Evolutionary conservation across 805 yeast species (phyloP).

Genomic region (Schwanniomyces vanrijiae): DNA sequence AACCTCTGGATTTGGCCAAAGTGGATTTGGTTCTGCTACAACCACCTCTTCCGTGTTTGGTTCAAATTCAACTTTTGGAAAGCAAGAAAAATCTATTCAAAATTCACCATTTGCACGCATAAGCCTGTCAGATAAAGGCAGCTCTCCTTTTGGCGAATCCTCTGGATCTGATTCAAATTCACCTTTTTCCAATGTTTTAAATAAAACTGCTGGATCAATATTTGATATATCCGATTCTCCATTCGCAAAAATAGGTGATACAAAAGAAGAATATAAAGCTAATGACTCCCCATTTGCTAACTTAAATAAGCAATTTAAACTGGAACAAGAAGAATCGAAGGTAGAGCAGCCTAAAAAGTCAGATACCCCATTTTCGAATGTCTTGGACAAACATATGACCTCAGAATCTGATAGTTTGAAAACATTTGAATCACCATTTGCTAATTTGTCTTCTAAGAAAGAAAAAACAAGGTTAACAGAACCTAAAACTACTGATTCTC

Average conservation of each 20-base stretch:
- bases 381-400: background rate
- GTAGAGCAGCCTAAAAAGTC: background rate
- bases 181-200: background rate
- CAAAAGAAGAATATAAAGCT: no score
- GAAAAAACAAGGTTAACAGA: background rate
- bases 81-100: background rate
- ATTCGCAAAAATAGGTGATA: no score
- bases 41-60: background rate
- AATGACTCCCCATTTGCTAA: constrained; percentile 7
- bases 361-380: background rate
- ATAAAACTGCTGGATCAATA: background rate
- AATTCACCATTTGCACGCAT: background rate
- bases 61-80: background rate
- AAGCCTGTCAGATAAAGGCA: background rate
- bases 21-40: background rate
- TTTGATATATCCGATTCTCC: background rate
- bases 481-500: background rate
- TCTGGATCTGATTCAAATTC: background rate
- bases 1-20: background rate
- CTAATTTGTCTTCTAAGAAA: background rate
- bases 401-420: background rate
- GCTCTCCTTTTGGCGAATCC: background rate
- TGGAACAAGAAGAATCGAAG: background rate
- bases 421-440: constrained; percentile 1
- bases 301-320: background rate